Evolutionary conservation across 345 rosid species (phyloP).

Genomic region (Populus nigra): DNA sequence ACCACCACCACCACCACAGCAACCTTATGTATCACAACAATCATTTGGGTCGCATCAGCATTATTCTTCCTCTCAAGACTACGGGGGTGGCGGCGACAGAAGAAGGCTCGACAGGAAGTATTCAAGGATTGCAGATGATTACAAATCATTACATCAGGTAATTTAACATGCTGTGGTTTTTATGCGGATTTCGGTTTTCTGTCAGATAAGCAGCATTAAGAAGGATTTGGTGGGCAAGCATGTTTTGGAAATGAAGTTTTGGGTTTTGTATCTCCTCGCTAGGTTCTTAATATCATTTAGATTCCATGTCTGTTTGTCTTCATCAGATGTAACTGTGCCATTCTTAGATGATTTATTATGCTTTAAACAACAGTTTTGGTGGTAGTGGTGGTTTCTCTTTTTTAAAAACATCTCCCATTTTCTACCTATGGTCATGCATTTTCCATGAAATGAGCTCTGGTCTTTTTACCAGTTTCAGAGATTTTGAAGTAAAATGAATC

Average conservation of each 20-base stretch:
- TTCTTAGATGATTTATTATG: too few species aligned
- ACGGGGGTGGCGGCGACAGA: conserved; percentile 20
- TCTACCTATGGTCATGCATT: background rate
- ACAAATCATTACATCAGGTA: conserved; percentile 79
- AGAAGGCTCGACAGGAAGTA: conserved; percentile 66
- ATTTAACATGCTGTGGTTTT: background rate
- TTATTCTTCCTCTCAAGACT: conserved; percentile 28
- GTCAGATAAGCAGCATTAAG: background rate
- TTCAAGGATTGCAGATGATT: conserved; percentile 73
- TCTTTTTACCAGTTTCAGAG: background rate
- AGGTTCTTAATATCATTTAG: background rate
- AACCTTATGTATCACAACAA: conserved; percentile 35
- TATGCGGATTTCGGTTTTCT: background rate
- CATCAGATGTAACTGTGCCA: background rate
- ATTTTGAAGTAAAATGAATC: background rate
- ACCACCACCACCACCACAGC: conserved; percentile 32
- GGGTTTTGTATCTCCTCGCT: too few species aligned
- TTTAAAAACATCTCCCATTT: background rate
- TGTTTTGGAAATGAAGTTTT: too few species aligned
- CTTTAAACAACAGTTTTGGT: too few species aligned
- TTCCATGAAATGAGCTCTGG: background rate
- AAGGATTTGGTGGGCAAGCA: too few species aligned
- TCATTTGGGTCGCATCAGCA: conserved; percentile 33
- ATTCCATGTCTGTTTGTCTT: background rate
- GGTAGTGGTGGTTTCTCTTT: too few species aligned